Percentiles rank a stretch among this genome's conserved stretches.
Evolutionary conservation across 495 filamentous ascomycete genomes (phyloP).

Genomic region (Clohesyomyces aquaticus): DNA sequence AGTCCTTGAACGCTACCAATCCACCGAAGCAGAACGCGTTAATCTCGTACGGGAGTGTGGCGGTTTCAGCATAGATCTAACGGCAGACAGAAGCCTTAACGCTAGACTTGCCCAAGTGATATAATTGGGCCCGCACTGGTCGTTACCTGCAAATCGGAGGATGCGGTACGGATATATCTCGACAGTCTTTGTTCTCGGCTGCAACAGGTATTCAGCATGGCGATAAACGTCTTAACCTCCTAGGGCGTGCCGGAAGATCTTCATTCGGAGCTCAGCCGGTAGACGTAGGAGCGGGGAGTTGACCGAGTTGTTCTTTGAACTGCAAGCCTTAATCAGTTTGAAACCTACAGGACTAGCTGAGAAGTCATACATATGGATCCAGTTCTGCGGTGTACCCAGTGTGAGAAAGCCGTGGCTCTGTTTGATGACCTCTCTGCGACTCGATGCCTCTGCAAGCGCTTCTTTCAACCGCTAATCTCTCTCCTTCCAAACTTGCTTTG

Average conservation of each 20-base stretch:
- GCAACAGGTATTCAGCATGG: background rate
- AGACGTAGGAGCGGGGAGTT: slow-evolving; percentile 7
- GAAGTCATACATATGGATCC: background rate
- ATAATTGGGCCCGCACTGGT: background rate
- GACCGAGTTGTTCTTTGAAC: slow-evolving; percentile 1
- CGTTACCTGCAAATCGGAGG: background rate
- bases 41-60: background rate
- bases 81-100: background rate
- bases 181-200: background rate
- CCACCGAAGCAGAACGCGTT: background rate
- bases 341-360: background rate
- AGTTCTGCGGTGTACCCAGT: too few relatives aligned
- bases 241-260: background rate
- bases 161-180: background rate
- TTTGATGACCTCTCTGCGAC: too few relatives aligned
- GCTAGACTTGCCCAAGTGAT: background rate
- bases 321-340: background rate
- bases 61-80: background rate
- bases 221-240: background rate
- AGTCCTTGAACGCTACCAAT: background rate
- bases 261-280: slow-evolving; percentile 12
- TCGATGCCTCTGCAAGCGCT: too few relatives aligned
- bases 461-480: too few relatives aligned
- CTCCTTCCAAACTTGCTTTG: too few relatives aligned
- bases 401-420: too few relatives aligned